Evolutionary conservation across 129 eudicot species (phyloP).

Genomic region (Deinandra increscens): DNA sequence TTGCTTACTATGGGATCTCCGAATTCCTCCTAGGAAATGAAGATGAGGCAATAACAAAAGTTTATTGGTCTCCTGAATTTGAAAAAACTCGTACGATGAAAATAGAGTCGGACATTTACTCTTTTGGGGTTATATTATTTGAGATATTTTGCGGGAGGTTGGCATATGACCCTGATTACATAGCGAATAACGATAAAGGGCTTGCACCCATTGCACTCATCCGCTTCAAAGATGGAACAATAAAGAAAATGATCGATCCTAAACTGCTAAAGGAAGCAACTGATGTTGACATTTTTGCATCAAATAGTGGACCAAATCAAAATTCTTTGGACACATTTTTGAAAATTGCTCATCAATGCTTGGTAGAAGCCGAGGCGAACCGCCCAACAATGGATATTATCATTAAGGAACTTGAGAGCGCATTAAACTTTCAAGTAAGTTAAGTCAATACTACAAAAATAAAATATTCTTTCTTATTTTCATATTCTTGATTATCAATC

Average conservation of each 20-base stretch:
- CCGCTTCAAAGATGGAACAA: background rate
- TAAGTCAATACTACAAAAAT: background rate
- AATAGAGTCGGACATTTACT: background rate
- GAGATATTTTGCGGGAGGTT: slow-evolving; percentile 9
- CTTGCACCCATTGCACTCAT: background rate
- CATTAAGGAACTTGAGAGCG: background rate
- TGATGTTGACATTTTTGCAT: background rate
- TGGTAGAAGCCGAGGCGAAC: background rate
- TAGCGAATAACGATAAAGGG: background rate
- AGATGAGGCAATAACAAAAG: background rate
- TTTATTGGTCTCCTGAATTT: slow-evolving; percentile 11
- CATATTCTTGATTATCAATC: background rate
- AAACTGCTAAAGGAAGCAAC: background rate
- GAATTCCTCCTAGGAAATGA: background rate
- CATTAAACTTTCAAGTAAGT: slow-evolving; percentile 4
- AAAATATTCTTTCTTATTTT: background rate
- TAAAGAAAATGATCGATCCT: slow-evolving; percentile 1
- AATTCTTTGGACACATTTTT: too few relatives aligned
- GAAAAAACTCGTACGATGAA: background rate
- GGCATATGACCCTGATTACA: slow-evolving; percentile 1
- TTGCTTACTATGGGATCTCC: background rate
- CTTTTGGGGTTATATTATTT: slow-evolving; percentile 4
- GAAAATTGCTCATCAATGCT: background rate
- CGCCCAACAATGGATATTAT: background rate
- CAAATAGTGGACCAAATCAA: background rate